Evolutionary conservation across 768 basidiomycete species (phyloP).

Genomic region (Cystobasidium tubakii): DNA sequence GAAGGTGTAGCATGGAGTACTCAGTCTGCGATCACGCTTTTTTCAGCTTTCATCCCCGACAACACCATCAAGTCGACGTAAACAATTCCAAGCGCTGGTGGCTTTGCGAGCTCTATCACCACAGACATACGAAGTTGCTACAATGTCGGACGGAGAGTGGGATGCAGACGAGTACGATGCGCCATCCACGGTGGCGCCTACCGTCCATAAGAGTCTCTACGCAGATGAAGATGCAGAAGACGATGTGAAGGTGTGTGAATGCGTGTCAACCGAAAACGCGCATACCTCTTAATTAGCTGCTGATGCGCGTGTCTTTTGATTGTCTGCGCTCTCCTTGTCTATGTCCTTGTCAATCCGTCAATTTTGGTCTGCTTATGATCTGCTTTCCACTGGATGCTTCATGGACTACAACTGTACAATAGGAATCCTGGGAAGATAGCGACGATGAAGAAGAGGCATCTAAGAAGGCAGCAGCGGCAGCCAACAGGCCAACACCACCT

Average conservation of each 20-base stretch:
- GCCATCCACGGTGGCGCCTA: constrained; percentile 47
- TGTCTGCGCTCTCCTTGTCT: no score
- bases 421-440: constrained; percentile 66
- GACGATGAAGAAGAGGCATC: constrained; percentile 49
- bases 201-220: constrained; percentile 60
- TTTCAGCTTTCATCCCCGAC: no score
- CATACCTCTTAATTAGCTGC: neutral
- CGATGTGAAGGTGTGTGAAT: constrained; percentile 61
- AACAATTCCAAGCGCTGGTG: no score
- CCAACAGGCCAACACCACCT: constrained; percentile 56
- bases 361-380: neutral
- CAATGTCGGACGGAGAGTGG: constrained; percentile 38
- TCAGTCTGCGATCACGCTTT: no score
- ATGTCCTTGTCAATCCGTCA: neutral
- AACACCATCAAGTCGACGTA: no score
- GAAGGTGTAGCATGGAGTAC: no score
- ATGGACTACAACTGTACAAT: constrained; percentile 48
- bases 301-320: neutral
- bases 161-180: constrained; percentile 52
- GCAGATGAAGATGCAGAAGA: constrained; percentile 88
- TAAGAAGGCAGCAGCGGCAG: constrained; percentile 47
- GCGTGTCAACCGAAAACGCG: neutral
- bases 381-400: no score
- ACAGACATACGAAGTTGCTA: neutral
- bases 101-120: neutral